Percentiles rank a stretch among this genome's conserved stretches.
phyloP scores from a whole-genome alignment of 805 yeast genomes.

The Peterozyma xylosa region DNA sequence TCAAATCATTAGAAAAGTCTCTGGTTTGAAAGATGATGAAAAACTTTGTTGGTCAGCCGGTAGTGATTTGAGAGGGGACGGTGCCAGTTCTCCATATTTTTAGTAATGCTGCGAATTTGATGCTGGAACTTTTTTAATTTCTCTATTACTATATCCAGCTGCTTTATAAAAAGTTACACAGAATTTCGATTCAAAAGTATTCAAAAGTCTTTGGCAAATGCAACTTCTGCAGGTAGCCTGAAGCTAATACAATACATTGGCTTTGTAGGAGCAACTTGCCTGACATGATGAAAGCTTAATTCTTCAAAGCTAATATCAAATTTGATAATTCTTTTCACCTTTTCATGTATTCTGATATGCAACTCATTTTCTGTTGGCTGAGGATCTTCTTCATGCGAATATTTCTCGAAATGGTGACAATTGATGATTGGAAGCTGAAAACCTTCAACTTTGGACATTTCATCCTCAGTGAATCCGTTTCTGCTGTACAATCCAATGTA shows the following conservation, averaged over 20 bases:
- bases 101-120: slow-evolving; percentile 9
- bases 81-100: slow-evolving; percentile 56
- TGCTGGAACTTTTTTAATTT: too few relatives aligned
- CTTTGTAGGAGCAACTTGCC: slow-evolving; percentile 94
- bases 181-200: background rate
- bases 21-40: slow-evolving; percentile 15
- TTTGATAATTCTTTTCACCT: slow-evolving; percentile 38
- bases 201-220: slow-evolving; percentile 25
- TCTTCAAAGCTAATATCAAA: slow-evolving; percentile 38
- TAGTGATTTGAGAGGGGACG: slow-evolving; percentile 80
- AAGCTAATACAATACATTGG: slow-evolving; percentile 92
- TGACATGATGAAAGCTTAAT: slow-evolving; percentile 70
- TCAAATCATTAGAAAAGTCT: slow-evolving; percentile 53
- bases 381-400: slow-evolving; percentile 56
- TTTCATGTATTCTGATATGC: slow-evolving; percentile 54
- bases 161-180: too few relatives aligned
- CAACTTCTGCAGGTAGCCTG: slow-evolving; percentile 59
- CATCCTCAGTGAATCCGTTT: slow-evolving; percentile 24
- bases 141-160: too few relatives aligned
- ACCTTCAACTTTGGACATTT: slow-evolving; percentile 29
- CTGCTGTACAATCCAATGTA: slow-evolving; percentile 64
- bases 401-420: slow-evolving; percentile 90
- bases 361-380: slow-evolving; percentile 68
- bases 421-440: slow-evolving; percentile 69
- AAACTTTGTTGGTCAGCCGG: slow-evolving; percentile 57